phyloP scores from a whole-genome alignment of 495 filamentous ascomycete genomes.

The Staphylotrichum tortipilum region DNA sequence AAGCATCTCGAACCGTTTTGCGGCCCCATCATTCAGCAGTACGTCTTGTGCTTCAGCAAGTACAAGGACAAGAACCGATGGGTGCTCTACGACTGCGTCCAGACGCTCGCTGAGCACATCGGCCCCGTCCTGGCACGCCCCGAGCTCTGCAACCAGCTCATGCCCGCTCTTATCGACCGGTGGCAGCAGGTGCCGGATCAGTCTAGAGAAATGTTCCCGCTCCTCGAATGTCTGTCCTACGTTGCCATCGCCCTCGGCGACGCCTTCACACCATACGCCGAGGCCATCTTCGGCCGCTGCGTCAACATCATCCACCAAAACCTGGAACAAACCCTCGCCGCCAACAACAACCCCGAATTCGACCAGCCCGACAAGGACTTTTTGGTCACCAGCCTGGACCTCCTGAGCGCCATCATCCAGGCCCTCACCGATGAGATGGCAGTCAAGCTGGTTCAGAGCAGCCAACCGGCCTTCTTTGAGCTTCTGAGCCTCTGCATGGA shows the following conservation, averaged over 20 bases:
- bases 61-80: conserved; percentile 99
- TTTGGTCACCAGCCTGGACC: conserved; percentile 88
- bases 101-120: conserved; percentile 90
- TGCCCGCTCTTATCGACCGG: conserved; percentile 86
- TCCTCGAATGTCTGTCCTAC: conserved; percentile 92
- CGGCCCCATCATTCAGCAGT: conserved; percentile 83
- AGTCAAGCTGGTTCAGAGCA: conserved; percentile 61
- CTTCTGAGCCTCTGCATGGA: conserved; percentile 88
- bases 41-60: conserved; percentile 79
- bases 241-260: conserved; percentile 80
- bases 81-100: conserved; percentile 96
- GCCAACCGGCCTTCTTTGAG: conserved; percentile 80
- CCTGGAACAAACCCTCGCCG: conserved; percentile 62
- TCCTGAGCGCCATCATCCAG: conserved; percentile 89
- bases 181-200: conserved; percentile 84
- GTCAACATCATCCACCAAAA: conserved; percentile 86
- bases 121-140: conserved; percentile 68
- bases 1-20: conserved; percentile 73
- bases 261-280: conserved; percentile 73
- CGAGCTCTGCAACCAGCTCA: conserved; percentile 71
- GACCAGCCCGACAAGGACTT: conserved; percentile 96
- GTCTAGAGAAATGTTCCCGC: conserved; percentile 86
- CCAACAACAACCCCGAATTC: conserved; percentile 51
- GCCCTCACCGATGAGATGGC: conserved; percentile 71
- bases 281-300: conserved; percentile 76